A percentile compares a stretch with the other conserved stretches of the same genome.
phyloP scores from a whole-genome alignment of 2,329 filamentous ascomycete genomes.

The Hypoxylon sp. region DNA sequence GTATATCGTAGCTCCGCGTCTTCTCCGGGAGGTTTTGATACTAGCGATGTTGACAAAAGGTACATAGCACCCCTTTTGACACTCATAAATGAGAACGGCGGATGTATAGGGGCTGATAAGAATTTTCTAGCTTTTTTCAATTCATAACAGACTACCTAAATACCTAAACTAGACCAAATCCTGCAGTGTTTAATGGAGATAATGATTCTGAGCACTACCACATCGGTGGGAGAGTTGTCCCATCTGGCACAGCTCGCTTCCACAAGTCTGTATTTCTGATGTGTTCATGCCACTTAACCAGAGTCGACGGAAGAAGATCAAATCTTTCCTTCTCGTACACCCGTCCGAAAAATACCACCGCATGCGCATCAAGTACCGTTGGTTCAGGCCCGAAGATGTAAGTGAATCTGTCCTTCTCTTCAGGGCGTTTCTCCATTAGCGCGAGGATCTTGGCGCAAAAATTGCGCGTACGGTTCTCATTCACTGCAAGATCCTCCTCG shows the following conservation, averaged over 20 bases:
- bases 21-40: not conserved
- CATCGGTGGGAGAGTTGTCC: slow-evolving; percentile 14
- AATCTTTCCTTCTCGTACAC: slow-evolving; percentile 18
- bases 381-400: slow-evolving; percentile 20
- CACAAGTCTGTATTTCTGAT: slow-evolving; percentile 18
- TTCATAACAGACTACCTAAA: too few species aligned
- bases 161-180: too few species aligned
- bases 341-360: slow-evolving; percentile 5
- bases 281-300: slow-evolving; percentile 11
- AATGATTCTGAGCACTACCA: not conserved
- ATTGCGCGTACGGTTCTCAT: slow-evolving; percentile 11
- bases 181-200: not conserved
- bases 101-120: too few species aligned
- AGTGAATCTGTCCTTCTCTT: slow-evolving; percentile 12
- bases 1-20: not conserved
- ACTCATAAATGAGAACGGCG: too few species aligned
- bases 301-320: slow-evolving; percentile 9
- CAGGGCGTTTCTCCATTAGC: slow-evolving; percentile 11
- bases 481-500: slow-evolving; percentile 11
- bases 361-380: slow-evolving; percentile 10
- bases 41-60: not conserved
- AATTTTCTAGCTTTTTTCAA: too few species aligned
- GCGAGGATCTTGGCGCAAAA: slow-evolving; percentile 20
- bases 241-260: slow-evolving; percentile 17
- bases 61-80: not conserved